phyloP scores from a whole-genome alignment of 2,329 filamentous ascomycete species.

The Aspergillus cejpii region DNA sequence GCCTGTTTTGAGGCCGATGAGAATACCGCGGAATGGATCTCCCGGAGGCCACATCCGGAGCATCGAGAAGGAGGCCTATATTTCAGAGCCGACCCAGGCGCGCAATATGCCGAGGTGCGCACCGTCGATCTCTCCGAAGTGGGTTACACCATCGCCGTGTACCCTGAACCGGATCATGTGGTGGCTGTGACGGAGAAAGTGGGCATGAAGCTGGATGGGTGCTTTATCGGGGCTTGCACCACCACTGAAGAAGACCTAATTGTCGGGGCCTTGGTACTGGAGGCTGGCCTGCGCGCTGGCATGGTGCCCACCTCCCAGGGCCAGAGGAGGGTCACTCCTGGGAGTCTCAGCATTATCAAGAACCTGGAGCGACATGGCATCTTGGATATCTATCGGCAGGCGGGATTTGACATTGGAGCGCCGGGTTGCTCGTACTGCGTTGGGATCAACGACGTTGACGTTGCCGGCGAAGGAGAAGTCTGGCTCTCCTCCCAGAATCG shows the following conservation, averaged over 20 bases:
- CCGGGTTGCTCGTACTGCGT: constrained; percentile 44
- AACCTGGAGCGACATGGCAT: constrained; percentile 33
- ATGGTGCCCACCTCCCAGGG: constrained; percentile 28
- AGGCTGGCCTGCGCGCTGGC: constrained; percentile 33
- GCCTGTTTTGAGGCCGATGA: constrained; percentile 39
- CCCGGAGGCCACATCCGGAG: too few species aligned
- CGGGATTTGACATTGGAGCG: constrained; percentile 39
- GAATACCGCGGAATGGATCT: constrained; percentile 27
- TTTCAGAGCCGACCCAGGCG: constrained; percentile 37
- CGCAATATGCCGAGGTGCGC: constrained; percentile 33
- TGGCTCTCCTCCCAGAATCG: constrained; percentile 44
- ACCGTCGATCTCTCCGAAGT: constrained; percentile 37
- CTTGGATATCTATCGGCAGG: constrained; percentile 34
- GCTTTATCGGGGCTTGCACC: constrained; percentile 45
- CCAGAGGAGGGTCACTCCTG: constrained; percentile 38
- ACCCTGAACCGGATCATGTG: constrained; percentile 42
- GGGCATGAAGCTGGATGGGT: constrained; percentile 35
- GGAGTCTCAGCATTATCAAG: constrained; percentile 36
- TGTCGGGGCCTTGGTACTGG: constrained; percentile 38
- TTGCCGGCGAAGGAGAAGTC: constrained; percentile 34
- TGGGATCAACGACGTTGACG: constrained; percentile 39
- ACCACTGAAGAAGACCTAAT: constrained; percentile 44
- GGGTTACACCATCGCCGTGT: constrained; percentile 35
- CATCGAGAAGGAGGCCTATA: constrained; percentile 26
- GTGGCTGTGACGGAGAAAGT: constrained; percentile 34